These are phyloP conservation scores for Haematococcus lacustris DNA, from an alignment of 139 green algal genomes.

Conservation along the genomic window DNA sequence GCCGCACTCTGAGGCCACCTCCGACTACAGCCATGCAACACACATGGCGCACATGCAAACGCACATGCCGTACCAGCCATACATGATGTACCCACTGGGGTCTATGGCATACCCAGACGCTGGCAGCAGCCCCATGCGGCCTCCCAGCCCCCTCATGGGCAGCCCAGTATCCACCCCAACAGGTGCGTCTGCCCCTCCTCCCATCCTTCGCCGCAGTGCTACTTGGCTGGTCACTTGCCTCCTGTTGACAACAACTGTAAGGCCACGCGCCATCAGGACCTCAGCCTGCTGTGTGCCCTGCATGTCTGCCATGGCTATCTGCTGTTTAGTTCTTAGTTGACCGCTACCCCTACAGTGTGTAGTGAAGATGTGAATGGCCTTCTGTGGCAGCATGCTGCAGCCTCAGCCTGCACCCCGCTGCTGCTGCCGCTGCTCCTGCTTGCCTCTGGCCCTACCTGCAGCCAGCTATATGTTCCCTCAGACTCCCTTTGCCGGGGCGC, in stretches of 20 bases:
- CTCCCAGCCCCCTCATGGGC: neutral
- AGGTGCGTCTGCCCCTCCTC: neutral
- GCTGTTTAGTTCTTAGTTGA: neutral
- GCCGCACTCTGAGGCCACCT: no score
- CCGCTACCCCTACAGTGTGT: neutral
- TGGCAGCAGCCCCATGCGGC: neutral
- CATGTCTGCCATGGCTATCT: neutral
- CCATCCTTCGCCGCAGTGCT: neutral
- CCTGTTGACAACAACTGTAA: neutral
- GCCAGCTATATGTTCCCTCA: constrained; percentile 42
- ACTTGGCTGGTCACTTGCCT: neutral
- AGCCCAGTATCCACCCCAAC: neutral
- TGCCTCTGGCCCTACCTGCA: neutral
- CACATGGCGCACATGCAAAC: neutral
- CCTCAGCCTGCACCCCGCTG: neutral
- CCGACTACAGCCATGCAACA: no score
- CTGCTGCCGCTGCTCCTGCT: neutral
- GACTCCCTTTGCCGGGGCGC: constrained; percentile 28
- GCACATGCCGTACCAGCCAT: neutral
- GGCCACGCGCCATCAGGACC: no score
- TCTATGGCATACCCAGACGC: neutral
- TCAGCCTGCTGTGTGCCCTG: neutral
- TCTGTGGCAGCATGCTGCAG: no score
- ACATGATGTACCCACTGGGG: neutral
- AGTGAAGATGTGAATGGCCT: neutral